phyloP scores from a whole-genome alignment of 2,329 filamentous ascomycete genomes.

The Metarhizium humberi region DNA sequence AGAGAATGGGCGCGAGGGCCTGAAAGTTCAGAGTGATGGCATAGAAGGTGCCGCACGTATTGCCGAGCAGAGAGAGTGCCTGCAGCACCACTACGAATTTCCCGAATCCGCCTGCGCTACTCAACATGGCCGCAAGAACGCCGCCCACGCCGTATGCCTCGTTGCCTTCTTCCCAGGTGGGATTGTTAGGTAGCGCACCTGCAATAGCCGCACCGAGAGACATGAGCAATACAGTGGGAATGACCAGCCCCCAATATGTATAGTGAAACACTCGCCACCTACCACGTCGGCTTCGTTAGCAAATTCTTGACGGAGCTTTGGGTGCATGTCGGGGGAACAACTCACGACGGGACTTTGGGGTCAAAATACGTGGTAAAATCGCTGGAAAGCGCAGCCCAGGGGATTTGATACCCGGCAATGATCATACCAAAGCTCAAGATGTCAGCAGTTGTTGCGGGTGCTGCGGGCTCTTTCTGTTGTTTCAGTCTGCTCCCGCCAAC shows the following conservation, averaged over 20 bases:
- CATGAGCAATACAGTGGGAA: slow-evolving; percentile 52
- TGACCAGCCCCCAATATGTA: slow-evolving; percentile 43
- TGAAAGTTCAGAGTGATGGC: slow-evolving; percentile 57
- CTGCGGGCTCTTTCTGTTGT: slow-evolving; percentile 33
- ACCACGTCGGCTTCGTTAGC: slow-evolving; percentile 4
- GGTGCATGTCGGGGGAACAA: slow-evolving; percentile 1
- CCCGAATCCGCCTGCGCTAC: slow-evolving; percentile 48
- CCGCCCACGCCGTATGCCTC: slow-evolving; percentile 45
- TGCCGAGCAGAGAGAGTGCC: slow-evolving; percentile 47
- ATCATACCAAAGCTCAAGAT: slow-evolving; percentile 51
- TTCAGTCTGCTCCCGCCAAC: slow-evolving; percentile 40
- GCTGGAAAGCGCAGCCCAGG: slow-evolving; percentile 48
- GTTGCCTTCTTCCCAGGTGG: slow-evolving; percentile 45
- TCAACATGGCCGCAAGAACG: slow-evolving; percentile 50
- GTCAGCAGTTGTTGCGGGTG: slow-evolving; percentile 32
- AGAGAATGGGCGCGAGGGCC: slow-evolving; percentile 47
- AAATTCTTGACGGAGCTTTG: not conserved
- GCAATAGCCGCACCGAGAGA: slow-evolving; percentile 55
- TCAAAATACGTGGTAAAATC: slow-evolving; percentile 54
- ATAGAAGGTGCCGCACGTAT: slow-evolving; percentile 51
- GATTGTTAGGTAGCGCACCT: slow-evolving; percentile 44
- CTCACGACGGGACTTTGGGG: slow-evolving; percentile 42
- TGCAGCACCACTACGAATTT: slow-evolving; percentile 53
- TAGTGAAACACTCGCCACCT: slow-evolving; percentile 42
- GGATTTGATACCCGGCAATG: slow-evolving; percentile 54